Conservation (phyloP, 257 asterid species). For the Catharanthus roseus region DNA sequence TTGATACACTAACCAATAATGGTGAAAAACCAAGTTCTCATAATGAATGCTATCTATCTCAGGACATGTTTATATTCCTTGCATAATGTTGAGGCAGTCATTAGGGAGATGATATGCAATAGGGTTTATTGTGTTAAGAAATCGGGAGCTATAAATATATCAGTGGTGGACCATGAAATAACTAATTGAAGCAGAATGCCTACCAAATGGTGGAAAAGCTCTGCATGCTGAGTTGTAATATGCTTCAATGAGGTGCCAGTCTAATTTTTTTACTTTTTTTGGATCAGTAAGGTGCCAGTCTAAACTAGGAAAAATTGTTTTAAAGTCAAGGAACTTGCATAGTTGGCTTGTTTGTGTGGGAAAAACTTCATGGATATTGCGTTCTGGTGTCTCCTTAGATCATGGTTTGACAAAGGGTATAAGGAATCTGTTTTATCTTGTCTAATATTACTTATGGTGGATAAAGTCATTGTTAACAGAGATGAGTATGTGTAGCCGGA, state of each 20-base stretch:
- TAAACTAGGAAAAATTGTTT: not conserved
- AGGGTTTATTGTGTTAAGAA: too few species aligned
- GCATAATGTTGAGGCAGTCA: not conserved
- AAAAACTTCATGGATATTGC: not conserved
- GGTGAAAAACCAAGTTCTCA: not conserved
- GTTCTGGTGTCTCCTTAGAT: not conserved
- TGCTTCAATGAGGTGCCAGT: too few species aligned
- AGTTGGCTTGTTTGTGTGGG: not conserved
- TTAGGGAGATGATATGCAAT: not conserved
- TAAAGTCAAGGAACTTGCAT: not conserved
- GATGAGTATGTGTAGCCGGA: not conserved
- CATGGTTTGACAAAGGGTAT: not conserved
- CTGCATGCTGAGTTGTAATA: constrained; percentile 1
- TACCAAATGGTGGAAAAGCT: not conserved
- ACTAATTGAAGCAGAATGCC: not conserved
- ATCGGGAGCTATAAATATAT: not conserved
- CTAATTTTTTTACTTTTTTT: too few species aligned
- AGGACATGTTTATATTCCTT: not conserved
- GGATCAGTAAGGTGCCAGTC: not conserved
- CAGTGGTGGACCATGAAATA: not conserved
- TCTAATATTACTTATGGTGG: not conserved
- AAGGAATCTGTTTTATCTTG: not conserved
- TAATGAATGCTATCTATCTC: not conserved
- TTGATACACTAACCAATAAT: too few species aligned
- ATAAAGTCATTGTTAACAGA: not conserved